A percentile compares a stretch with the other conserved stretches of the same genome.
These are phyloP conservation scores for Arthromyces matolae DNA, from an alignment of 768 basidiomycete genomes.

Conservation along the genomic window DNA sequence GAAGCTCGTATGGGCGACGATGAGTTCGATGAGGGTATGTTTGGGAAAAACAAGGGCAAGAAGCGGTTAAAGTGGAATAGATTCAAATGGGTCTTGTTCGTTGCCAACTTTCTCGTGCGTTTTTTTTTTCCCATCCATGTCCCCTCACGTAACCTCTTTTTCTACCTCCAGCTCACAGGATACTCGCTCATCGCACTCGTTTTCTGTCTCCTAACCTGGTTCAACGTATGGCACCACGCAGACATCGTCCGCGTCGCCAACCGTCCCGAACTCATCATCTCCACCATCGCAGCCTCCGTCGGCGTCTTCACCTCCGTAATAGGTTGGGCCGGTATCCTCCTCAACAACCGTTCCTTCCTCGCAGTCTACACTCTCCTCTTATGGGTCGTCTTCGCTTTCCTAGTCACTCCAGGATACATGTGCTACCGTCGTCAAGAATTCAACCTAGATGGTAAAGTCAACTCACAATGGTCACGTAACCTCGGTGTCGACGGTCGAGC, in stretches of 20 bases:
- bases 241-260: slow-evolving; percentile 71
- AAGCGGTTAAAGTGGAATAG: slow-evolving; percentile 66
- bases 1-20: slow-evolving; percentile 46
- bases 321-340: slow-evolving; percentile 79
- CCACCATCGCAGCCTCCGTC: slow-evolving; percentile 59
- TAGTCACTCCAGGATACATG: slow-evolving; percentile 76
- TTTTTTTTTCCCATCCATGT: neutral
- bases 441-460: slow-evolving; percentile 74
- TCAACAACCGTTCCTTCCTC: slow-evolving; percentile 84
- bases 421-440: slow-evolving; percentile 61
- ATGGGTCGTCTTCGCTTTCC: slow-evolving; percentile 71
- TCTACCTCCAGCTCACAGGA: slow-evolving; percentile 45
- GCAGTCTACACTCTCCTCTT: slow-evolving; percentile 73
- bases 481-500: slow-evolving; percentile 59
- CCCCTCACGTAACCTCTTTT: slow-evolving; percentile 4
- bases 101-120: slow-evolving; percentile 52
- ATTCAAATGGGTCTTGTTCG: slow-evolving; percentile 81
- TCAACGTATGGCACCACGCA: slow-evolving; percentile 65
- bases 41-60: slow-evolving; percentile 28
- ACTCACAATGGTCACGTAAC: slow-evolving; percentile 63
- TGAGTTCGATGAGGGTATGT: slow-evolving; percentile 38
- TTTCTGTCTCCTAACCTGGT: slow-evolving; percentile 70
- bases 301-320: slow-evolving; percentile 65
- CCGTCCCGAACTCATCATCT: slow-evolving; percentile 60
- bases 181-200: slow-evolving; percentile 63